Base-by-base conservation (phyloP, 2,329 filamentous ascomycete species). In the Coniella vitis region DNA sequence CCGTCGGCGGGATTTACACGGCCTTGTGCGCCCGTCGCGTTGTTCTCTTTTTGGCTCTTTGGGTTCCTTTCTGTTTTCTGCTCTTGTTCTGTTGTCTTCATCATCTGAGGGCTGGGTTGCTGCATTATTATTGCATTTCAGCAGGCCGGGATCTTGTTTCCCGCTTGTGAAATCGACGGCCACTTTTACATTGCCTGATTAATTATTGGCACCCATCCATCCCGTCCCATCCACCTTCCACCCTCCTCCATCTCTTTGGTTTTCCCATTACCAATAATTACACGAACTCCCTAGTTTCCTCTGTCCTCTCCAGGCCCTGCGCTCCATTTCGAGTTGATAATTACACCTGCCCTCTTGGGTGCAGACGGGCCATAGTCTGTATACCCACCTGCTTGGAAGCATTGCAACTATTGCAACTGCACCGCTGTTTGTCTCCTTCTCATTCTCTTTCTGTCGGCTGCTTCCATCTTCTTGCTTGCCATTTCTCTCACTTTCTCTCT, bases 151-250 rank as follows among this genome's bases (percentile, higher is more conserved):
- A 13, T 40, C 14, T 16, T 47, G 25, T 39, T 22, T 32, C 14
- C 45, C 17, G 45, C 45, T 25, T 32, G 17, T 21, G 7, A 5
- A 29, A 17, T 40, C 39, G 38, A 29, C 31, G 37, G 45, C 34
- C 7, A 37, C 45, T 38, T n/a, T 45, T 20, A 38, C 35, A 32
- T 38, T 29, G 25, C 25, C 25, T 10, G 25, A 29, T 29, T 45
- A 38, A 45, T 45, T 45, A 45, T 45, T 38, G 38, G 43, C 20
- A 34, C 10, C 43, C 42, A n/a, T 44, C 32, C 14, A 41, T 29
- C 25, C 25, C 5, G 5, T 5, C 35, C 41, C 40, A 43, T 41
- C 40, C 40, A 42, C 40, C 40, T 41, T 44, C 32, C 14, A 41
- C 10, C 10, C 25, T 5, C 25, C 5, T 43, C 41, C 40, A 43